Conservation (phyloP, 768 basidiomycete genomes). For the Xerocomellus chrysenteron region DNA sequence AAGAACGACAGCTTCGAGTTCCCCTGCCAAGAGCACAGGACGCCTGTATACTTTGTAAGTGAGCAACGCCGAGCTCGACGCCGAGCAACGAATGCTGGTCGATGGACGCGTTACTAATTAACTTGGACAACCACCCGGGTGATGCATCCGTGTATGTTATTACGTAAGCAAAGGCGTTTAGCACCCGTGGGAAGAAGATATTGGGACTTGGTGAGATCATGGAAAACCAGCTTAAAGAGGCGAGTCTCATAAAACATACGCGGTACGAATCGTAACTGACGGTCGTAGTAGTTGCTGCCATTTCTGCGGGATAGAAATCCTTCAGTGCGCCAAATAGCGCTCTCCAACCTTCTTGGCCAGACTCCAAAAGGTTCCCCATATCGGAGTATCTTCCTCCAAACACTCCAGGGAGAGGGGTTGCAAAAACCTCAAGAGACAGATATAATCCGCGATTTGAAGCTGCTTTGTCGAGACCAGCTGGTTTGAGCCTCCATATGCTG, state of each 20-base stretch:
- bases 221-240: slow-evolving; percentile 43
- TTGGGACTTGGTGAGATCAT: slow-evolving; percentile 16
- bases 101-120: slow-evolving; percentile 22
- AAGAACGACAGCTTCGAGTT: neutral
- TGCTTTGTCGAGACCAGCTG: slow-evolving; percentile 86
- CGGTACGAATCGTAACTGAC: slow-evolving; percentile 8
- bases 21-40: neutral
- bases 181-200: slow-evolving; percentile 25
- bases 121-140: neutral
- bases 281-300: slow-evolving; percentile 59
- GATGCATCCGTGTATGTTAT: slow-evolving; percentile 17
- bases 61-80: neutral
- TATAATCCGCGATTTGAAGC: slow-evolving; percentile 75
- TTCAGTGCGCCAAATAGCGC: slow-evolving; percentile 82
- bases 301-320: slow-evolving; percentile 88
- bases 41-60: neutral
- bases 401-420: slow-evolving; percentile 55
- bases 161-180: slow-evolving; percentile 20
- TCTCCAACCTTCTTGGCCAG: slow-evolving; percentile 79
- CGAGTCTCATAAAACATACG: slow-evolving; percentile 13
- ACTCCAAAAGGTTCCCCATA: slow-evolving; percentile 70
- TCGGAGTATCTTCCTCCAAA: slow-evolving; percentile 72
- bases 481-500: slow-evolving; percentile 41
- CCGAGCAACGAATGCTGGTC: neutral
- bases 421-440: slow-evolving; percentile 62